Evolutionary conservation across 352 stramenopile species (phyloP).

Genomic region (Saprolegnia diclina): DNA sequence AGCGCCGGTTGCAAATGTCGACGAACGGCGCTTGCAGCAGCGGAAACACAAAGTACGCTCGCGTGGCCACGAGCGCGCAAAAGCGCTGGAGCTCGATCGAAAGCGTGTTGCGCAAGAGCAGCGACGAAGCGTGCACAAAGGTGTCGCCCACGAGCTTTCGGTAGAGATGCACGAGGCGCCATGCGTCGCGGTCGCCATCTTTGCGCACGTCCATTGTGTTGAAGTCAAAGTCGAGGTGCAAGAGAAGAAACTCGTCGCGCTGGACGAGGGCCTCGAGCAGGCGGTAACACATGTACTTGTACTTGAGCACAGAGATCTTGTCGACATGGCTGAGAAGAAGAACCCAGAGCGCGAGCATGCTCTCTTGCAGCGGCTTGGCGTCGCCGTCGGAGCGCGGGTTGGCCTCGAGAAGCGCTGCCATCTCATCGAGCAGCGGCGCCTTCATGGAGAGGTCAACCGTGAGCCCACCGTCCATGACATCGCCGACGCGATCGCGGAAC

Average conservation of each 20-base stretch:
- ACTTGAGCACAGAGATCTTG: conserved; percentile 3
- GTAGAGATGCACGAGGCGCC: conserved; percentile 12
- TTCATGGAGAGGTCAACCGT: conserved; percentile 14
- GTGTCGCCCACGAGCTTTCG: conserved; percentile 20
- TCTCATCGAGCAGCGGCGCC: conserved; percentile 7
- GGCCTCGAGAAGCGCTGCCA: background rate
- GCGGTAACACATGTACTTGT: conserved; percentile 20
- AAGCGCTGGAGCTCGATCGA: background rate
- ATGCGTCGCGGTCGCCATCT: conserved; percentile 17
- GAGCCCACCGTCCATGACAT: conserved; percentile 18
- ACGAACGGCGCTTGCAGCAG: conserved; percentile 12
- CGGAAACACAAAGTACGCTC: conserved; percentile 21
- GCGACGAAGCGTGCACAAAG: conserved; percentile 4
- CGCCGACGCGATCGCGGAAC: conserved; percentile 12
- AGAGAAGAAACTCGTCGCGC: conserved; percentile 11
- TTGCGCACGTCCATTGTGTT: conserved; percentile 21
- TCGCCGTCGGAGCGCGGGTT: background rate
- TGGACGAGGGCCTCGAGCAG: background rate
- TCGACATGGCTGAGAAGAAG: conserved; percentile 8
- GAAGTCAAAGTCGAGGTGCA: conserved; percentile 17
- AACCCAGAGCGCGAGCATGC: conserved; percentile 18
- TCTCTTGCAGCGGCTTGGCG: background rate
- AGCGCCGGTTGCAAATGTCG: conserved; percentile 14
- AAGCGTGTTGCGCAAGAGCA: conserved; percentile 1
- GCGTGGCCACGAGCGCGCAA: conserved; percentile 1